These are phyloP conservation scores for Punctularia strigosozonata DNA, from an alignment of 768 basidiomycete species.

Conservation along the genomic window DNA sequence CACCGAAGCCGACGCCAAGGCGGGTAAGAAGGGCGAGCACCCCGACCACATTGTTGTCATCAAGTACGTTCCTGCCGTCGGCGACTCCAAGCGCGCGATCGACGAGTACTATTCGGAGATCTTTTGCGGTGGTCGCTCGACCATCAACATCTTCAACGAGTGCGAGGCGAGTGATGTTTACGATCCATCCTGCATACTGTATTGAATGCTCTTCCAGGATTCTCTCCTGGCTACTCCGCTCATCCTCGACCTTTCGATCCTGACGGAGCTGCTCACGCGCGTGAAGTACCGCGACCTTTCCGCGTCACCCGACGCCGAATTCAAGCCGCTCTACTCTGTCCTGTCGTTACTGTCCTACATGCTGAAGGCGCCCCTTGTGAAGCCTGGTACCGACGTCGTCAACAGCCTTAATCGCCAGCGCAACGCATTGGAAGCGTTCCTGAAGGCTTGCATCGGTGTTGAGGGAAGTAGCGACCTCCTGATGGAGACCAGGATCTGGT, in stretches of 20 bases:
- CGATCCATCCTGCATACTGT: slow-evolving; percentile 2
- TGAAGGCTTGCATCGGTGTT: slow-evolving; percentile 88
- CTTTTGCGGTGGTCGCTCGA: slow-evolving; percentile 88
- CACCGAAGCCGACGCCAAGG: slow-evolving; percentile 35
- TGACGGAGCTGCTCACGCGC: slow-evolving; percentile 89
- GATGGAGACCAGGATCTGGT: slow-evolving; percentile 85
- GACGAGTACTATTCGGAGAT: slow-evolving; percentile 99
- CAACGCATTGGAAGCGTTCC: slow-evolving; percentile 85
- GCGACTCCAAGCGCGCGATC: slow-evolving; percentile 97
- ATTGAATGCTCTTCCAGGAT: slow-evolving; percentile 38
- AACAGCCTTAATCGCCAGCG: slow-evolving; percentile 94
- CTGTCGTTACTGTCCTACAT: slow-evolving; percentile 91
- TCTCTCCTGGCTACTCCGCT: slow-evolving; percentile 92
- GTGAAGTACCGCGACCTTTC: slow-evolving; percentile 68
- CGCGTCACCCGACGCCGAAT: slow-evolving; percentile 38
- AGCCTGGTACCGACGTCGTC: slow-evolving; percentile 86
- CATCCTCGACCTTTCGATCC: slow-evolving; percentile 87
- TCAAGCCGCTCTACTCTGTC: slow-evolving; percentile 80
- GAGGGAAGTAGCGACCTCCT: slow-evolving; percentile 78
- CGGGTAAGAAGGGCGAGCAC: slow-evolving; percentile 80
- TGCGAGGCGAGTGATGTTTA: slow-evolving; percentile 56
- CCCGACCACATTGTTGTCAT: slow-evolving; percentile 96
- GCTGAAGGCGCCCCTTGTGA: slow-evolving; percentile 97
- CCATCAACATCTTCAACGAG: slow-evolving; percentile 96
- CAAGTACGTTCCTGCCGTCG: slow-evolving; percentile 94